Percentiles rank a stretch among this genome's conserved stretches.
phyloP scores from a whole-genome alignment of 176 grass and related monocot species.

The Avena sativa region DNA sequence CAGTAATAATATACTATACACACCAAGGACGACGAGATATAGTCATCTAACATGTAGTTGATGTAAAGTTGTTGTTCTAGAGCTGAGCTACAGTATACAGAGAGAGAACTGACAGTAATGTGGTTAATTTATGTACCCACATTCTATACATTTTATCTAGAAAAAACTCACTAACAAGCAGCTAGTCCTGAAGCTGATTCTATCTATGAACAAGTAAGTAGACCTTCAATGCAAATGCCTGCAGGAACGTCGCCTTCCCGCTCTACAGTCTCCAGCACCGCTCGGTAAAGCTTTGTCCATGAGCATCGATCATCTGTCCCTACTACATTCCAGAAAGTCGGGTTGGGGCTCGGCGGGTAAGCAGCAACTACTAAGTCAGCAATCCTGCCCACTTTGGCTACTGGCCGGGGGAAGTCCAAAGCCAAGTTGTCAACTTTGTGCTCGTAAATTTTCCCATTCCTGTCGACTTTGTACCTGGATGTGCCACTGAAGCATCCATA shows the following conservation, averaged over 20 bases:
- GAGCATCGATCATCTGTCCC: constrained; percentile 60
- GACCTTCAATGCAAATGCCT: constrained; percentile 58
- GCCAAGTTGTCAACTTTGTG: constrained; percentile 98
- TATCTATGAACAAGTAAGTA: constrained; percentile 77
- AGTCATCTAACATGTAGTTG: constrained; percentile 38
- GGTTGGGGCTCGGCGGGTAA: constrained; percentile 68
- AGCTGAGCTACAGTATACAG: constrained; percentile 48
- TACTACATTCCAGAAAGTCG: constrained; percentile 65
- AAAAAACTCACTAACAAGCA: constrained; percentile 45
- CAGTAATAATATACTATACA: neutral
- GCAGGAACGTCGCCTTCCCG: constrained; percentile 14
- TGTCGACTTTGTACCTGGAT: constrained; percentile 82
- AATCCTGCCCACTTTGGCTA: constrained; percentile 56
- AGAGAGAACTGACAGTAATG: neutral
- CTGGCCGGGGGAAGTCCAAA: constrained; percentile 77
- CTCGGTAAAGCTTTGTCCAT: constrained; percentile 86
- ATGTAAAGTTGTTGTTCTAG: constrained; percentile 53
- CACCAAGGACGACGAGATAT: constrained; percentile 32
- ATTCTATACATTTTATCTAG: constrained; percentile 54
- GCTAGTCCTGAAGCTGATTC: constrained; percentile 38
- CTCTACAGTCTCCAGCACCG: constrained; percentile 76
- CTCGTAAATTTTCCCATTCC: constrained; percentile 96
- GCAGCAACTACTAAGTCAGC: constrained; percentile 72
- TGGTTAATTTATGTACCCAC: constrained; percentile 41
- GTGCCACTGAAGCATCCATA: constrained; percentile 84